Evolutionary conservation across 129 eudicot species (phyloP).

Genomic region (Flaveria brownii): DNA sequence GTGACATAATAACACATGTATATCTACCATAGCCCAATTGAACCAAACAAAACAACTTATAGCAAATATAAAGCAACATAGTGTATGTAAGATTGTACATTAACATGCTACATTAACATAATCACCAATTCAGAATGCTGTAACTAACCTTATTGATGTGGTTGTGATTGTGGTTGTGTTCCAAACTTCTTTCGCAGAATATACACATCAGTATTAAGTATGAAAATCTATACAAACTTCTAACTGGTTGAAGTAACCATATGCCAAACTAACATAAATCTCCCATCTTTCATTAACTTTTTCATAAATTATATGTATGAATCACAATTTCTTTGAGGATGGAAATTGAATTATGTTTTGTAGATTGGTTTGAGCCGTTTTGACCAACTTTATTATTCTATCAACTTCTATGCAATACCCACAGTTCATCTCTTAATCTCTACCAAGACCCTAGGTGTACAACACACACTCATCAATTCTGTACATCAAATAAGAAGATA

Average conservation of each 20-base stretch:
- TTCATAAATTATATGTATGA: slow-evolving; percentile 41
- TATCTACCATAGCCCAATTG: too few relatives aligned
- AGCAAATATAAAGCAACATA: background rate
- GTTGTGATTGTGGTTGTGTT: background rate
- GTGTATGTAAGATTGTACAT: background rate
- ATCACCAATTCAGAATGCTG: background rate
- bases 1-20: too few relatives aligned
- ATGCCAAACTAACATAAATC: slow-evolving; percentile 61
- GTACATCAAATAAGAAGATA: slow-evolving; percentile 7
- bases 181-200: slow-evolving; percentile 64
- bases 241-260: slow-evolving; percentile 92
- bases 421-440: too few relatives aligned
- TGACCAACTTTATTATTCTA: too few relatives aligned
- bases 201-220: slow-evolving; percentile 52
- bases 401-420: too few relatives aligned
- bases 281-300: slow-evolving; percentile 77
- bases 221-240: too few relatives aligned
- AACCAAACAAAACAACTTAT: too few relatives aligned
- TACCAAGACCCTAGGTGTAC: too few relatives aligned
- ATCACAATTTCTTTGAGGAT: too few relatives aligned
- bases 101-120: background rate
- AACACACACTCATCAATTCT: background rate
- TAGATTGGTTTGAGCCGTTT: too few relatives aligned
- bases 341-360: too few relatives aligned
- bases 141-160: slow-evolving; percentile 23